phyloP scores from a whole-genome alignment of 305 asterid genomes.

The Andrographis paniculata region DNA sequence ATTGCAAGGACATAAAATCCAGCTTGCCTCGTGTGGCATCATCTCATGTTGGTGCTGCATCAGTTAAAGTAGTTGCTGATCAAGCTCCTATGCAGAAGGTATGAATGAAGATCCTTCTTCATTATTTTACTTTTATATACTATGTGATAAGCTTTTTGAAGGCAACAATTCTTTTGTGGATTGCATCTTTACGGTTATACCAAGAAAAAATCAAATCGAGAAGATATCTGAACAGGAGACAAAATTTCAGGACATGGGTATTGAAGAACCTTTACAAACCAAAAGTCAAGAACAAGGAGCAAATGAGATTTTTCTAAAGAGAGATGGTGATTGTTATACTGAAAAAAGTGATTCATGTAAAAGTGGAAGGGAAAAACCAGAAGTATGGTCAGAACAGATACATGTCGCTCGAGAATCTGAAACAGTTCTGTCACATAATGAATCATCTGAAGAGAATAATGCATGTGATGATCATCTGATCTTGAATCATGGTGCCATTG shows the following conservation, averaged over 20 bases:
- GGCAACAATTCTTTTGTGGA: conserved; percentile 17
- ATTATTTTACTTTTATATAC: conserved; percentile 20
- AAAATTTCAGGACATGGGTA: conserved; percentile 29
- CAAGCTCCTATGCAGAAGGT: conserved; percentile 24
- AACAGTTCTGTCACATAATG: conserved; percentile 19
- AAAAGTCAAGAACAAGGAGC: conserved; percentile 20
- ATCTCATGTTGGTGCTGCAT: conserved; percentile 23
- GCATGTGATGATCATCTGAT: no score
- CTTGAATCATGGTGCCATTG: conserved; percentile 25
- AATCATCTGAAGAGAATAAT: conserved; percentile 22
- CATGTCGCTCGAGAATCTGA: conserved; percentile 21
- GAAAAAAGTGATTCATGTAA: conserved; percentile 23
- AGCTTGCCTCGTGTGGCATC: conserved; percentile 24
- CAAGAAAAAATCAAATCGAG: no score
- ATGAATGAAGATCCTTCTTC: conserved; percentile 22
- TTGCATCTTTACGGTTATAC: conserved; percentile 22
- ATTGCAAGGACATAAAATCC: conserved; percentile 24
- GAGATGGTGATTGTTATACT: conserved; percentile 14
- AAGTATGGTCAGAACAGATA: conserved; percentile 21
- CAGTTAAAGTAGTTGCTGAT: conserved; percentile 26
- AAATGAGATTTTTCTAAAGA: conserved; percentile 17
- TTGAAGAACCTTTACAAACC: conserved; percentile 25
- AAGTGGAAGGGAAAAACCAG: conserved; percentile 24
- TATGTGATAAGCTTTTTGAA: conserved; percentile 18
- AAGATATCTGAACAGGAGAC: conserved; percentile 22